Percentiles rank a stretch among this genome's conserved stretches.
phyloP scores from a whole-genome alignment of 352 stramenopile species.

The Chloridella minuta region DNA sequence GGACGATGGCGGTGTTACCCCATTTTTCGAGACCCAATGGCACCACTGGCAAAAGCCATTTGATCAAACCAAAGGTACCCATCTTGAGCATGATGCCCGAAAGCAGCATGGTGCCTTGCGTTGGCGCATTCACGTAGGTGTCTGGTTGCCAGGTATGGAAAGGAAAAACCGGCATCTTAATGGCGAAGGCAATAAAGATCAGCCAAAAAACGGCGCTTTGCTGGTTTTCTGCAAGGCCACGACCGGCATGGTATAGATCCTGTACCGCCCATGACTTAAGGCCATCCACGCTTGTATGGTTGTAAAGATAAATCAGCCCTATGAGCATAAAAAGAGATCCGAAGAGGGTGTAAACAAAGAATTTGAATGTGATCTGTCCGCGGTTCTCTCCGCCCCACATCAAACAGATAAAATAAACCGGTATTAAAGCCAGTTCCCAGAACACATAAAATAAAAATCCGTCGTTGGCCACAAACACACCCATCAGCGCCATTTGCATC shows the following conservation, averaged over 20 bases:
- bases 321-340: not conserved
- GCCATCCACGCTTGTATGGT: not conserved
- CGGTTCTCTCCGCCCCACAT: not conserved
- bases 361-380: not conserved
- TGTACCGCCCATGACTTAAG: not conserved
- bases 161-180: not conserved
- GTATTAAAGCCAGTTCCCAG: not conserved
- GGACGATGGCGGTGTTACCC: not conserved
- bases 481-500: not conserved
- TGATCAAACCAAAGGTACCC: not conserved
- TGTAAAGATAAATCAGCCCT: not conserved
- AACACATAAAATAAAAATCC: not conserved
- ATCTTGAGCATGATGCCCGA: not conserved
- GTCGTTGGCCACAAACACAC: not conserved
- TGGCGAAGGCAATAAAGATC: not conserved
- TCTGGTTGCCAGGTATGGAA: not conserved
- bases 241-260: not conserved
- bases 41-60: not conserved
- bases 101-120: not conserved
- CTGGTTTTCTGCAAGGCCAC: not conserved
- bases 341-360: not conserved
- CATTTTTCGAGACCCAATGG: not conserved
- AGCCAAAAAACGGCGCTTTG: not conserved
- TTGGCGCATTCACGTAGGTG: not conserved
- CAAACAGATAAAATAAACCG: conserved; percentile 10